phyloP scores from a whole-genome alignment of 2,329 filamentous ascomycete genomes.

The Sporothrix euskadiensis region DNA sequence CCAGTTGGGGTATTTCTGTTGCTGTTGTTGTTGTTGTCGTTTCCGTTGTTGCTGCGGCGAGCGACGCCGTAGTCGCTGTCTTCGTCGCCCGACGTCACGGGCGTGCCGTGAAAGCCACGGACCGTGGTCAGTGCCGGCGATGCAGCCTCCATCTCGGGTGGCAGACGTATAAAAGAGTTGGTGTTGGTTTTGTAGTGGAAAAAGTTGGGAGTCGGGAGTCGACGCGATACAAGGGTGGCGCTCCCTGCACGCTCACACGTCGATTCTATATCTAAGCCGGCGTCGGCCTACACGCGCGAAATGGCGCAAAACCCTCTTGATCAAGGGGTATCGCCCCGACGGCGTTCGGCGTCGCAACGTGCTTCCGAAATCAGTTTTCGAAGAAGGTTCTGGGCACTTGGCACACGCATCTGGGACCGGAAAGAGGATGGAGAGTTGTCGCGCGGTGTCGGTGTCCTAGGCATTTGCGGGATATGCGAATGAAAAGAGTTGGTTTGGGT shows the following conservation, averaged over 20 bases:
- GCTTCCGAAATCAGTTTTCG: constrained; percentile 53
- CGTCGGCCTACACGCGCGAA: constrained; percentile 2
- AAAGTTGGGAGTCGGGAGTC: neutral
- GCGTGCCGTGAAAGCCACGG: constrained; percentile 58
- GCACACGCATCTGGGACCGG: constrained; percentile 59
- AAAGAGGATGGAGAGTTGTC: constrained; percentile 51
- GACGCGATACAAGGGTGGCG: neutral
- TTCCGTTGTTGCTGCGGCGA: constrained; percentile 22
- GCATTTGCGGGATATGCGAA: constrained; percentile 51
- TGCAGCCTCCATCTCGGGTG: constrained; percentile 47
- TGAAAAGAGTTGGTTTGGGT: constrained; percentile 17
- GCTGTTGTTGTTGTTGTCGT: constrained; percentile 25
- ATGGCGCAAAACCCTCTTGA: constrained; percentile 9
- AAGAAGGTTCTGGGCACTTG: constrained; percentile 51
- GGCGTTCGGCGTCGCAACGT: constrained; percentile 61
- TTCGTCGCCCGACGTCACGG: constrained; percentile 57
- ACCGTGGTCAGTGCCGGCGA: constrained; percentile 55
- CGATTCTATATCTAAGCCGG: neutral
- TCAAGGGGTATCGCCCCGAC: constrained; percentile 47
- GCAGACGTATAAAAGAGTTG: neutral
- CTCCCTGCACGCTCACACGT: neutral
- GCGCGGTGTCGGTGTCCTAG: constrained; percentile 51
- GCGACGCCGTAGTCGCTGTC: constrained; percentile 52
- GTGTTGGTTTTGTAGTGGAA: neutral
- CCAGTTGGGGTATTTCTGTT: constrained; percentile 12